Base-by-base conservation (phyloP, 2,329 filamentous ascomycete species). In the Exophiala viscosa region DNA sequence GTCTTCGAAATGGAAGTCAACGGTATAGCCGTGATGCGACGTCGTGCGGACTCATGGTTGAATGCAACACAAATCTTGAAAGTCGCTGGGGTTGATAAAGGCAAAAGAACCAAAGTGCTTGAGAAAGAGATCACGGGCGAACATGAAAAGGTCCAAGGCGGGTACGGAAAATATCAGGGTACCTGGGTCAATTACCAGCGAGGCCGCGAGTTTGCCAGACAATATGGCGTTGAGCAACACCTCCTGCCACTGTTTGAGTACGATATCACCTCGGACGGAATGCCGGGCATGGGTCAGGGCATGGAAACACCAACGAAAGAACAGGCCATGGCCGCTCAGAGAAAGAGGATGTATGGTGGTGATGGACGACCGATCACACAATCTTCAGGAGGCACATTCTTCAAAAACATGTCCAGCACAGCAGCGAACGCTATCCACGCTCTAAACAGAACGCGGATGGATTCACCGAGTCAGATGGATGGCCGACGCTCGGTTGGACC, bases 1-100 rank as follows among this genome's bases (percentile, higher is more conserved):
- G 93, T 99, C 13, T 99, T 97, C 75, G 93, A 99, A 72, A 96
- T 97, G 90, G 91, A 96, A 69, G 88, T 97, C 56, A 95, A 96
- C 68, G 83, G 83, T 41, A 79, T 99, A 60, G 90, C 90, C 18
- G 91, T 97, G 45, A 99, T 99, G 93, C 89, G 93, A 69, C 86
- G 93, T 53, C 86, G 93, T 60, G 87, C 88, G 62, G 93, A 99
- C 70, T 92, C 90, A 61, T 97, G 92, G 89, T 79, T 99, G 61
- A 99, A 99, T 73, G 93, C 93, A 47, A 99, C 93, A 0, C 93
- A 99, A 70, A 97, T 99, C 61, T 82, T 99, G 60, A 99, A 99
- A 68, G 91, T 97, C 33, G 93, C 93, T 33, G 91, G 91, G 45
- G 90, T 99, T 55, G 92, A 96, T 67, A 99, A 99, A 74, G 93